phyloP scores from a whole-genome alignment of 1,284 basidiomycete genomes.

The Heterobasidion occidentale region DNA sequence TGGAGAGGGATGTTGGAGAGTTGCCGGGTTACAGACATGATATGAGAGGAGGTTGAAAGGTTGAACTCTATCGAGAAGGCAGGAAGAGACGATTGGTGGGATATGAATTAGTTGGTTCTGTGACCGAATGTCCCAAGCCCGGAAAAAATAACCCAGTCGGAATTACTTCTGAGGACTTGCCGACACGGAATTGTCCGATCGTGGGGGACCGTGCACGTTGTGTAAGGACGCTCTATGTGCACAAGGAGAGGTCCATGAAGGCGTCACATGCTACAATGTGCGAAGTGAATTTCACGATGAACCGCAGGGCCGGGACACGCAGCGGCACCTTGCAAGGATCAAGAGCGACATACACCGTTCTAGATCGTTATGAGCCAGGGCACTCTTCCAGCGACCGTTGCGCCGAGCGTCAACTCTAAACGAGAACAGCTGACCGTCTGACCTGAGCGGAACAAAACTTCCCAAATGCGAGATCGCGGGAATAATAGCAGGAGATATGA shows the following conservation, averaged over 20 bases:
- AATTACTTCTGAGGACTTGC: constrained; percentile 19
- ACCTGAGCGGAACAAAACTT: no score
- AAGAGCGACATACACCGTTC: background rate
- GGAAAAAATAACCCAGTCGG: constrained; percentile 14
- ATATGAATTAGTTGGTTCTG: constrained; percentile 7
- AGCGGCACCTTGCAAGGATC: background rate
- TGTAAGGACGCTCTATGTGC: constrained; percentile 1
- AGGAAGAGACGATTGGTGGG: constrained; percentile 17
- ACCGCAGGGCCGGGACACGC: background rate
- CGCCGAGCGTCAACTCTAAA: no score
- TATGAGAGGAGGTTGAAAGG: constrained; percentile 13
- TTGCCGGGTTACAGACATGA: constrained; percentile 16
- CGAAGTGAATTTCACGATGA: constrained; percentile 9
- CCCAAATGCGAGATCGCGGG: no score
- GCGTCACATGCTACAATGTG: constrained; percentile 11
- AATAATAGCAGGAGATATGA: no score
- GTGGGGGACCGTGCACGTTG: constrained; percentile 11
- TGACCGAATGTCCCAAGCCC: constrained; percentile 3
- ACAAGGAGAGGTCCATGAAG: constrained; percentile 4
- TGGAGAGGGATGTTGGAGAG: constrained; percentile 14
- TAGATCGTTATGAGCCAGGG: background rate
- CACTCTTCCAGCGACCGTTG: no score
- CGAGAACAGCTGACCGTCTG: no score
- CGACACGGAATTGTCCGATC: constrained; percentile 18
- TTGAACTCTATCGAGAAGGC: constrained; percentile 20